Conservation (phyloP, 1,139 yeast species). For the Scheffersomyces stambukii region DNA sequence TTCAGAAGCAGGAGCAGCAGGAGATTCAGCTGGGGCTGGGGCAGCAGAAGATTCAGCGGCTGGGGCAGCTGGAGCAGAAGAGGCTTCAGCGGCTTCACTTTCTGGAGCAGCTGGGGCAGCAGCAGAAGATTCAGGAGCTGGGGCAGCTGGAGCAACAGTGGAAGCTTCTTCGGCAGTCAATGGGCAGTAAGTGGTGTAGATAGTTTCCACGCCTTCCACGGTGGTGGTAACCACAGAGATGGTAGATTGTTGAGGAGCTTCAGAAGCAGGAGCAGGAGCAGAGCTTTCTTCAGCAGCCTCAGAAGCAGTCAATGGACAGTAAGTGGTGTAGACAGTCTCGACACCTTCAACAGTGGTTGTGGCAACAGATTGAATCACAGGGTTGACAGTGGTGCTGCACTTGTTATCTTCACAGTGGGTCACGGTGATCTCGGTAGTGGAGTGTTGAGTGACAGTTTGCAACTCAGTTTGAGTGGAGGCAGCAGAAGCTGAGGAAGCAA, state of each 20-base stretch:
- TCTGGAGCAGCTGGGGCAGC: slow-evolving; percentile 21
- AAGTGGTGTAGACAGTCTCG: slow-evolving; percentile 45
- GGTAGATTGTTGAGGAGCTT: slow-evolving; percentile 11
- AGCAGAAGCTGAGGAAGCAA: slow-evolving; percentile 20
- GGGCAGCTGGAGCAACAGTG: slow-evolving; percentile 10
- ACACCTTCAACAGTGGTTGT: slow-evolving; percentile 41
- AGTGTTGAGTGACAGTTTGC: slow-evolving; percentile 29
- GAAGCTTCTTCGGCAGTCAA: slow-evolving; percentile 16
- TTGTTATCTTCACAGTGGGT: slow-evolving; percentile 38
- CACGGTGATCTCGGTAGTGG: slow-evolving; percentile 38
- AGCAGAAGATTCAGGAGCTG: slow-evolving; percentile 10
- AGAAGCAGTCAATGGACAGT: slow-evolving; percentile 36
- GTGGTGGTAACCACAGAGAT: slow-evolving; percentile 18
- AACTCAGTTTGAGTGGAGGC: slow-evolving; percentile 13
- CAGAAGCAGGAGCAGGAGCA: slow-evolving; percentile 20
- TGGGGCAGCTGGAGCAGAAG: slow-evolving; percentile 17
- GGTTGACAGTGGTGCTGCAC: slow-evolving; percentile 23
- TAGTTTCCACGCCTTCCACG: slow-evolving; percentile 30
- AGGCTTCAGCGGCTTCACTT: slow-evolving; percentile 22
- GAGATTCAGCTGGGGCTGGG: slow-evolving; percentile 6
- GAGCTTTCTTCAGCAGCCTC: slow-evolving; percentile 14
- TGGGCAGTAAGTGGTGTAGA: slow-evolving; percentile 45
- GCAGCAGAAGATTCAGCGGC: slow-evolving; percentile 14
- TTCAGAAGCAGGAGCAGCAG: slow-evolving; percentile 11
- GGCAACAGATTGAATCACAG: slow-evolving; percentile 25